Conservation (phyloP, 1,284 basidiomycete genomes). For the Mycena sp. region DNA sequence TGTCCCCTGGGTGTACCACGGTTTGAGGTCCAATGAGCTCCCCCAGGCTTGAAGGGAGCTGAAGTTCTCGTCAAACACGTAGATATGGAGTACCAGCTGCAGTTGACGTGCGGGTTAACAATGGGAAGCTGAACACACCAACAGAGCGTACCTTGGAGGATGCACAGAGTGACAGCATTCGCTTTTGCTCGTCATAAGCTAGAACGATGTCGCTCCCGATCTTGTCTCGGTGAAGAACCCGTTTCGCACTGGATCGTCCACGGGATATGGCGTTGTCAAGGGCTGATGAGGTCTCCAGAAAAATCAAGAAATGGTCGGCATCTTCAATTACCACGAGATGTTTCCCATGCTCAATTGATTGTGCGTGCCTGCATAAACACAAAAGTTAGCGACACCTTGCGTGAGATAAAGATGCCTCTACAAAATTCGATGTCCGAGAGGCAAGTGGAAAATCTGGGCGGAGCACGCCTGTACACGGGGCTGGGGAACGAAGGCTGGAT, state of each 20-base stretch:
- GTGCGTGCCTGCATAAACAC: conserved; percentile 44
- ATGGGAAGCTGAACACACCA: not conserved
- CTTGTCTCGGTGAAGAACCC: conserved; percentile 52
- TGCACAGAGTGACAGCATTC: conserved; percentile 54
- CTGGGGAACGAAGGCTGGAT: conserved; percentile 47
- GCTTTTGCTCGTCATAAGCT: conserved; percentile 60
- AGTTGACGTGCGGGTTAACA: not conserved
- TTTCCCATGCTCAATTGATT: conserved; percentile 48
- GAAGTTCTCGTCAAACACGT: conserved; percentile 56
- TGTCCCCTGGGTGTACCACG: conserved; percentile 51
- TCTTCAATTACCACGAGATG: conserved; percentile 55
- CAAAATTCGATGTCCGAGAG: conserved; percentile 45
- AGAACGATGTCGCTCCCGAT: conserved; percentile 54
- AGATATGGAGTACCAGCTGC: conserved; percentile 53
- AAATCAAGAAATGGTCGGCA: conserved; percentile 47
- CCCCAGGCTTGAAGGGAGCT: conserved; percentile 47
- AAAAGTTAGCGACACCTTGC: too few species aligned
- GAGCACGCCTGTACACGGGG: conserved; percentile 41
- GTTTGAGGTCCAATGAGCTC: conserved; percentile 47
- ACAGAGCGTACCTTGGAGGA: conserved; percentile 46
- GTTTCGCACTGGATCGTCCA: conserved; percentile 33
- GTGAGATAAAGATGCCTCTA: conserved; percentile 35
- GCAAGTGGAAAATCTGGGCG: conserved; percentile 45
- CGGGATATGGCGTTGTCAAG: conserved; percentile 46
- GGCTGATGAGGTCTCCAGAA: conserved; percentile 44